These are phyloP conservation scores for Xerocomellus amylosporus DNA, from an alignment of 768 basidiomycete species.

Conservation along the genomic window DNA sequence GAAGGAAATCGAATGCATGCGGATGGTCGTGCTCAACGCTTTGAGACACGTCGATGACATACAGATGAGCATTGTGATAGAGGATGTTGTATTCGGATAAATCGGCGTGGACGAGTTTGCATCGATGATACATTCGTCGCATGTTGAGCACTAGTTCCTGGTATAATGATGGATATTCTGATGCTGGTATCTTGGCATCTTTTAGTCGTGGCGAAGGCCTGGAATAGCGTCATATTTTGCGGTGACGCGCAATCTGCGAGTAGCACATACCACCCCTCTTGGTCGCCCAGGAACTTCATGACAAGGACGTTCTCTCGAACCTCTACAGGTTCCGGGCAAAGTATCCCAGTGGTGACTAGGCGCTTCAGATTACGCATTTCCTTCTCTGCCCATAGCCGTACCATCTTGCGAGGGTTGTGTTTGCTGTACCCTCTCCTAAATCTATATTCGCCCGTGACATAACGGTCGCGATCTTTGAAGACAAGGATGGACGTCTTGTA, in stretches of 20 bases:
- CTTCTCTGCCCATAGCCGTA: conserved; percentile 97
- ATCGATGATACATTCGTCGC: conserved; percentile 82
- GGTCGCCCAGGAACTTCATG: conserved; percentile 87
- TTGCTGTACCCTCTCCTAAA: conserved; percentile 88
- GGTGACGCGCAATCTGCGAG: conserved; percentile 1
- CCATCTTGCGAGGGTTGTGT: conserved; percentile 97
- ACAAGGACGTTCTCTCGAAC: conserved; percentile 96
- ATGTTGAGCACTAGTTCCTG: conserved; percentile 74
- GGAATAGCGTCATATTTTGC: not conserved
- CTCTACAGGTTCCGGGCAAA: conserved; percentile 86
- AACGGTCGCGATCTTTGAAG: conserved; percentile 97
- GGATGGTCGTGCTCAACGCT: conserved; percentile 99
- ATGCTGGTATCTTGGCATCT: conserved; percentile 65
- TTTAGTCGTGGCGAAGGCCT: conserved; percentile 95
- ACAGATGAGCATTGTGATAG: conserved; percentile 77
- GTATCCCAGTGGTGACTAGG: conserved; percentile 76
- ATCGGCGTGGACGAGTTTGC: conserved; percentile 96
- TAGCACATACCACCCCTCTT: conserved; percentile 69
- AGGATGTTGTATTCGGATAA: conserved; percentile 98
- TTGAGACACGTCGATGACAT: conserved; percentile 97
- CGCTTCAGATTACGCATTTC: conserved; percentile 95
- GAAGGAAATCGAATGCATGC: conserved; percentile 91
- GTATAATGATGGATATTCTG: conserved; percentile 62
- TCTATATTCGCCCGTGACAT: conserved; percentile 94
- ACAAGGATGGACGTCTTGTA: conserved; percentile 98